phyloP scores from a whole-genome alignment of 2,329 filamentous ascomycete genomes.

The Cercospora berteroae region DNA sequence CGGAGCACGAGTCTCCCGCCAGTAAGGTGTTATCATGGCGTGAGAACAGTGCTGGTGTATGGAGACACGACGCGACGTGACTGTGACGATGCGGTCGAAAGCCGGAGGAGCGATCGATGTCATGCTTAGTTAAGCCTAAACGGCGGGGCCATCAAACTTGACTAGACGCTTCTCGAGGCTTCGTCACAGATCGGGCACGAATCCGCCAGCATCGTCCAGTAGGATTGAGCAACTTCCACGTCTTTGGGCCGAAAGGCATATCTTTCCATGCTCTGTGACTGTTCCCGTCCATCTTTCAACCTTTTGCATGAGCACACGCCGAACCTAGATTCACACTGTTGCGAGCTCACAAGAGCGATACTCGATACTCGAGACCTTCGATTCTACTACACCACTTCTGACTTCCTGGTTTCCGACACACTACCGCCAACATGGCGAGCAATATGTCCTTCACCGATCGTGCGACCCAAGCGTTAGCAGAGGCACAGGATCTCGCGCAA shows the following conservation, averaged over 20 bases:
- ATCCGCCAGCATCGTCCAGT: conserved; percentile 11
- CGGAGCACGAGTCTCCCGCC: not conserved
- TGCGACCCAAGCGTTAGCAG: conserved; percentile 83
- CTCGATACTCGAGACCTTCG: conserved; percentile 8
- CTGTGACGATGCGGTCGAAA: too few relatives aligned
- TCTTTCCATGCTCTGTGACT: conserved; percentile 4
- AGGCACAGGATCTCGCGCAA: conserved; percentile 82
- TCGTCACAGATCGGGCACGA: not conserved
- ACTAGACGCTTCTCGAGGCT: not conserved
- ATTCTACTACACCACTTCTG: conserved; percentile 11
- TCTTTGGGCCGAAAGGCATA: conserved; percentile 11
- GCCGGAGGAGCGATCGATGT: not conserved
- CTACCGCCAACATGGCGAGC: conserved; percentile 60
- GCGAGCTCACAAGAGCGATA: conserved; percentile 14
- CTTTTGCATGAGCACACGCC: not conserved
- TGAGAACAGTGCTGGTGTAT: not conserved
- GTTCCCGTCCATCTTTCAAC: not conserved
- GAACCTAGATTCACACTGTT: conserved; percentile 3
- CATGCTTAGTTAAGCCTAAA: not conserved
- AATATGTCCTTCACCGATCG: conserved; percentile 91
- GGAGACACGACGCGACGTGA: not conserved
- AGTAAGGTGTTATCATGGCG: not conserved
- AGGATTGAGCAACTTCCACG: conserved; percentile 11
- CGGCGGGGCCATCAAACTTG: not conserved
- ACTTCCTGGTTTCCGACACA: conserved; percentile 4